Percentiles rank a stretch among this genome's conserved stretches.
Evolutionary conservation across 441 rosid species (phyloP).

Genomic region (Daphne laureola): DNA sequence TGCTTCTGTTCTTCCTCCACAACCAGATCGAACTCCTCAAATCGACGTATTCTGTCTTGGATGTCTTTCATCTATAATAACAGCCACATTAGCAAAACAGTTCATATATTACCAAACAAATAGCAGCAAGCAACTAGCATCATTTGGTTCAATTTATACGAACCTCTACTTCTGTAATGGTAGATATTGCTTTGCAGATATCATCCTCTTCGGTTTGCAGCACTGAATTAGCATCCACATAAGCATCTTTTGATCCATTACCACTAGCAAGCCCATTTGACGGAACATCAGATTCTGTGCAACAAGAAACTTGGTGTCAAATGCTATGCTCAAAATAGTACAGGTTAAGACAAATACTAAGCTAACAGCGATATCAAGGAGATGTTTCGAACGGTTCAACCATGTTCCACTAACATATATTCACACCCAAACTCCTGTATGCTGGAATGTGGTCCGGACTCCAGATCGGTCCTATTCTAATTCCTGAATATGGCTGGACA

Average conservation of each 20-base stretch:
- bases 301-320: conserved; percentile 6
- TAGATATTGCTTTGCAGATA: conserved; percentile 49
- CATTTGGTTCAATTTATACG: conserved; percentile 12
- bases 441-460: too few species aligned
- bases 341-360: conserved; percentile 1
- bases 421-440: too few species aligned
- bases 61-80: conserved; percentile 66
- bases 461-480: too few species aligned
- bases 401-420: too few species aligned
- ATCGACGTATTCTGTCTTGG: conserved; percentile 48
- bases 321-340: conserved; percentile 13
- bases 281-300: conserved; percentile 35
- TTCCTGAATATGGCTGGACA: too few species aligned
- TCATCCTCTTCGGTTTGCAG: conserved; percentile 62
- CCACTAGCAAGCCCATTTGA: conserved; percentile 31
- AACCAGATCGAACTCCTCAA: conserved; percentile 73
- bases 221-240: conserved; percentile 33
- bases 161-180: conserved; percentile 60
- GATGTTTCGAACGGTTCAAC: too few species aligned
- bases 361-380: not conserved
- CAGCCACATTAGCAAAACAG: conserved; percentile 7
- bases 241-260: conserved; percentile 30
- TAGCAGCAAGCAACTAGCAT: not conserved
- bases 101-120: not conserved
- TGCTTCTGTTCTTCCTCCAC: conserved; percentile 85